These are phyloP conservation scores for Glycine latifolia DNA, from an alignment of 306 rosid genomes.

Conservation along the genomic window DNA sequence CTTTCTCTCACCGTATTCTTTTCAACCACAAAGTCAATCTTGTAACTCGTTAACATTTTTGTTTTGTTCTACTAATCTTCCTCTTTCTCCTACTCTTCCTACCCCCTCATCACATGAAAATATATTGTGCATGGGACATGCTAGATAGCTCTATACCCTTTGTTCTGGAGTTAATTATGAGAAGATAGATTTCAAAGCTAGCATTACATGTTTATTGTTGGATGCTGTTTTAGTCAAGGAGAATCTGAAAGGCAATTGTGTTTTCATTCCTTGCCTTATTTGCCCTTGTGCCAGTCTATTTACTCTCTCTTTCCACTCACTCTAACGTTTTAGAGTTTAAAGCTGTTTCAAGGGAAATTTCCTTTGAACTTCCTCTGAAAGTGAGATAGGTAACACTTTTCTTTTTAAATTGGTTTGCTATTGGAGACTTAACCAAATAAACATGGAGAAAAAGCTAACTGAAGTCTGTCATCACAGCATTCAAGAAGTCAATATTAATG, in stretches of 20 bases:
- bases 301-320: background rate
- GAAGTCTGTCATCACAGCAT: background rate
- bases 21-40: too few relatives aligned
- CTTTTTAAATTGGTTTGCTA: background rate
- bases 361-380: conserved; percentile 32
- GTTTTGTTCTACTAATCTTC: too few relatives aligned
- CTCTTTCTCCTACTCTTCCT: too few relatives aligned
- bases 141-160: too few relatives aligned
- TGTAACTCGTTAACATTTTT: too few relatives aligned
- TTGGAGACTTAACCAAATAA: background rate
- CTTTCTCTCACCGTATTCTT: too few relatives aligned
- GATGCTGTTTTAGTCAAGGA: background rate
- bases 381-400: conserved; percentile 9
- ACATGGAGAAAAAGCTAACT: background rate
- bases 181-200: background rate
- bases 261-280: background rate
- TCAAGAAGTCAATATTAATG: background rate
- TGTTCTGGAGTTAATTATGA: too few relatives aligned
- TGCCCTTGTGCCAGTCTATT: background rate
- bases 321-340: background rate
- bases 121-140: too few relatives aligned
- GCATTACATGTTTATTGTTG: background rate
- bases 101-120: too few relatives aligned
- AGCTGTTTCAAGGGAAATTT: conserved; percentile 6
- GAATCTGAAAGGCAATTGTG: background rate